Conservation (phyloP, 768 basidiomycete species). For the Naganishia kalamii region DNA sequence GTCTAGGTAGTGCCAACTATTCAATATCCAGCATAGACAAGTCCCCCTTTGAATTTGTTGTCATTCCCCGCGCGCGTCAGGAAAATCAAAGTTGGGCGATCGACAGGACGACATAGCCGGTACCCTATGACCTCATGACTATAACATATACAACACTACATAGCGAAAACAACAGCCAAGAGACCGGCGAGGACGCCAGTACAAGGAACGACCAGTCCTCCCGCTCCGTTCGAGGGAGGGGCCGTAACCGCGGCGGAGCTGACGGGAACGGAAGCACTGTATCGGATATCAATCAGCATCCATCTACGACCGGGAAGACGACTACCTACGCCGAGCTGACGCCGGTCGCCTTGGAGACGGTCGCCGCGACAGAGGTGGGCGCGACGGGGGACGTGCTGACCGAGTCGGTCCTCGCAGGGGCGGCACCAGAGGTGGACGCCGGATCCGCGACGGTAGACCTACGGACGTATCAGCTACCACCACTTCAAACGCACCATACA, state of each 20-base stretch:
- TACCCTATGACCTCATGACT: too few relatives aligned
- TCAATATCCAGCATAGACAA: not conserved
- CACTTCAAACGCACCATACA: not conserved
- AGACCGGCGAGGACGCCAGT: not conserved
- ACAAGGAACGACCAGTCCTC: not conserved
- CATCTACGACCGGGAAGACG: too few relatives aligned
- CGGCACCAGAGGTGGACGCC: not conserved
- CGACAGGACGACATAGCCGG: not conserved
- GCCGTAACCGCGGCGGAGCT: too few relatives aligned
- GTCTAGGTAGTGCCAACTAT: not conserved
- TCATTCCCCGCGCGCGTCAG: not conserved
- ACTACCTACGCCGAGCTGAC: too few relatives aligned
- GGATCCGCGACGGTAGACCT: not conserved
- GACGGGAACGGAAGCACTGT: too few relatives aligned
- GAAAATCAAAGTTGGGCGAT: too few relatives aligned
- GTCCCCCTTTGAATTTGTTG: not conserved
- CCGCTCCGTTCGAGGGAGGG: not conserved
- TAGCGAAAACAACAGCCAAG: not conserved
- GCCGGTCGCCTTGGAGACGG: not conserved
- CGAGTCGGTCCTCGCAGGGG: too few relatives aligned
- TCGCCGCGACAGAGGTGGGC: not conserved
- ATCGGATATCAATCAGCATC: too few relatives aligned
- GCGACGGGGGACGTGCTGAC: too few relatives aligned
- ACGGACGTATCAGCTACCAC: not conserved
- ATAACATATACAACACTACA: not conserved